Evolutionary conservation across 352 stramenopile species (phyloP).

Genomic region (Thraustochytrium striatum): DNA sequence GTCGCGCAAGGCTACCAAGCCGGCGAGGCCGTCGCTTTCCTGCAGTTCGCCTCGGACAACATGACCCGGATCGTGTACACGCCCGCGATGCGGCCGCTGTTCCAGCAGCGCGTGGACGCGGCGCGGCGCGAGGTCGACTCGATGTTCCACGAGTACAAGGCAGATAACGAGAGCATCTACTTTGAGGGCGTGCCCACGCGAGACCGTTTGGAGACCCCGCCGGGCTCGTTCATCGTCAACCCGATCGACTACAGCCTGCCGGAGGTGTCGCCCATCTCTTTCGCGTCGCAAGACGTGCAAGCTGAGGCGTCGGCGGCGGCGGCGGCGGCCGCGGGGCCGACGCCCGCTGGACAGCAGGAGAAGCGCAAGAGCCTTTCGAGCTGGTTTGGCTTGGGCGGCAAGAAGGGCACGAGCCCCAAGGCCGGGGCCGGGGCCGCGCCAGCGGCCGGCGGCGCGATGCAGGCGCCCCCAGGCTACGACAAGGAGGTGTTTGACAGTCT

Average conservation of each 20-base stretch:
- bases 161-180: slow-evolving; percentile 44
- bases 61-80: neutral
- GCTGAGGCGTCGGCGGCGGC: neutral
- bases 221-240: slow-evolving; percentile 8
- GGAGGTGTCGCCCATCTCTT: slow-evolving; percentile 7
- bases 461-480: slow-evolving; percentile 37
- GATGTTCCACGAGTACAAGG: neutral
- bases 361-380: slow-evolving; percentile 19
- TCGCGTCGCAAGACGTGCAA: neutral
- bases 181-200: slow-evolving; percentile 34
- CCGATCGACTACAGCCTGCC: slow-evolving; percentile 9
- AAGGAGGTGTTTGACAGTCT: slow-evolving; percentile 41
- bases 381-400: slow-evolving; percentile 30
- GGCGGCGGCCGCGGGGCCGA: neutral
- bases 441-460: neutral
- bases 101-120: neutral
- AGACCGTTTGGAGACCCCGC: neutral
- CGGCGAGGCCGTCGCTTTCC: slow-evolving; percentile 24
- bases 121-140: neutral
- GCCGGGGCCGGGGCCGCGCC: neutral
- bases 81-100: slow-evolving; percentile 3
- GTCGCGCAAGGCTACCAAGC: neutral
- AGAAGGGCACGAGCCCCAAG: slow-evolving; percentile 28
- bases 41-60: neutral
- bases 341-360: neutral